These are phyloP conservation scores for Pycnococcus provasolii DNA, from an alignment of 139 green algal species.

Conservation along the genomic window DNA sequence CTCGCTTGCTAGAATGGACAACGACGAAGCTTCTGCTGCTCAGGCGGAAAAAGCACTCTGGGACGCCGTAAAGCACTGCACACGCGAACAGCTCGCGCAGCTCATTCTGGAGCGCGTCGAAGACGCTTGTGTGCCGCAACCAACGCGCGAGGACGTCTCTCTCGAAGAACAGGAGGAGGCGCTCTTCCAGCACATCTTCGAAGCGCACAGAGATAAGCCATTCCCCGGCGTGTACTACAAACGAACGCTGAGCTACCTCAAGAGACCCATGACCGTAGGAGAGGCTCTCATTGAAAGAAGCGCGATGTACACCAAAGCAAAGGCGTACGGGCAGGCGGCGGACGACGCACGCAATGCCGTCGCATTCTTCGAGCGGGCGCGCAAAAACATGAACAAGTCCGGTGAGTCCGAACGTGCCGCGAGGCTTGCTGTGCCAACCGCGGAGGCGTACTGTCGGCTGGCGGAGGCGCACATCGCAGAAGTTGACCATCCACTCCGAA, in stretches of 20 bases:
- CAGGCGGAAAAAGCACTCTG: slow-evolving; percentile 24
- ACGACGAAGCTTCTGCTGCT: slow-evolving; percentile 9
- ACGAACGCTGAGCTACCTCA: slow-evolving; percentile 28
- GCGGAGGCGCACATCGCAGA: slow-evolving; percentile 31
- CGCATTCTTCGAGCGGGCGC: not conserved
- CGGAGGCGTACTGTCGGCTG: slow-evolving; percentile 20
- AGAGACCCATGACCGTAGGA: slow-evolving; percentile 1
- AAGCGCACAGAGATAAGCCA: slow-evolving; percentile 3
- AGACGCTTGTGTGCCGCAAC: not conserved
- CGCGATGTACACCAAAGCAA: slow-evolving; percentile 14
- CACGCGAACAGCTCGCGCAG: slow-evolving; percentile 29
- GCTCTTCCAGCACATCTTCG: slow-evolving; percentile 22
- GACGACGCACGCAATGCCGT: slow-evolving; percentile 25
- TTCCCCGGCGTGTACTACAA: slow-evolving; percentile 27
- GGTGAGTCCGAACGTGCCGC: not conserved
- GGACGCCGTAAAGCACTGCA: slow-evolving; percentile 28
- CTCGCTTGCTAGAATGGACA: slow-evolving; percentile 7
- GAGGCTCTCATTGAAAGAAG: slow-evolving; percentile 30
- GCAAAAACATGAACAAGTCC: no score
- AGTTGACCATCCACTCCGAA: slow-evolving; percentile 27
- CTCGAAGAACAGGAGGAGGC: slow-evolving; percentile 24
- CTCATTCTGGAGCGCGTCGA: slow-evolving; percentile 25
- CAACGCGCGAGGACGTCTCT: not conserved
- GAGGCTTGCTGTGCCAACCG: not conserved
- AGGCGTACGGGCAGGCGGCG: slow-evolving; percentile 25